Base-by-base conservation (phyloP, 257 asterid species). In the Echium plantagineum region DNA sequence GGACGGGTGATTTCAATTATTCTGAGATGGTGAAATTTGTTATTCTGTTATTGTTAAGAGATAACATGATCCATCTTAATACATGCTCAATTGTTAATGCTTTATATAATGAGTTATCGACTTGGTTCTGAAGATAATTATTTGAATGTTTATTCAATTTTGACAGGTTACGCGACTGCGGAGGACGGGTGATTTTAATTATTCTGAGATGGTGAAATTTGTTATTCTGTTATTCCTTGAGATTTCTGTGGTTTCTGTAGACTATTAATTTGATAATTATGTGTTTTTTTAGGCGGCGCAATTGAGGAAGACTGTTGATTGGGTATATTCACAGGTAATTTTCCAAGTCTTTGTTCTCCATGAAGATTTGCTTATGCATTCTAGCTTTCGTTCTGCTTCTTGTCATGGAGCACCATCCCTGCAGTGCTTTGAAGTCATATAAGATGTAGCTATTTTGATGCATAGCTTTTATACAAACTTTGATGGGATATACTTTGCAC, bases 301-400 rank as follows among this genome's bases (percentile, higher is more conserved):
- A 59, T 71, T 89, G 71, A 87, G 95, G 56, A 73, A 83, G 64
- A 78, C 96, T 19, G 78, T 63, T 64, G 82, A 78, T 77, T 85
- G 89, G 87, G 85, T 74, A 57, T 90, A 67, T 59, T 9, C 77
- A 63, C 90, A 84, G 97, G 97, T 90, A 77, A 54, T 73, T 26
- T 31, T 56, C 60, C 18, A 53, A 18, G 38, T 24, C 7, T 21
- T 21, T 22, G 9, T 15, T 56, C 2, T 21, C 13, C 16, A 2
- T 7, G 57, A 3, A n/a, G 3, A 24, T 18, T 53, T n/a, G 5
- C 57, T 42, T 56, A 56, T 56, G 38, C 46, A 35, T 35, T 35
- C 46, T 7, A 35, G 46, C 46, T 35, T 35, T 24, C 21, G 3
- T 55, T 12, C 16, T 55, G 3, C 21, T 52, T 8, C 56, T 52